Evolutionary conservation across 2,329 filamentous ascomycete species (phyloP).

Genomic region (Parafenestella ontariensis): DNA sequence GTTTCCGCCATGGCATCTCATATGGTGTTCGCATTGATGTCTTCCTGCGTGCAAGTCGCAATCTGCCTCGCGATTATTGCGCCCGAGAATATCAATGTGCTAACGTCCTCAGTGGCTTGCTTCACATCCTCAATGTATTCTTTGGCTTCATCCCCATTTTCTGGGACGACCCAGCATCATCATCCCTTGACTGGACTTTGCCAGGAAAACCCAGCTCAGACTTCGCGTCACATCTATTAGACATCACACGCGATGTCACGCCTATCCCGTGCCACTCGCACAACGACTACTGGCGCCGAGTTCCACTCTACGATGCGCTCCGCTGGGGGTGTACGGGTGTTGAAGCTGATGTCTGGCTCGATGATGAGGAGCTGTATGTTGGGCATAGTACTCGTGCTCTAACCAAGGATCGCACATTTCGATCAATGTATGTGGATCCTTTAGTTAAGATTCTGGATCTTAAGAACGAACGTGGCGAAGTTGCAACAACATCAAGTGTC

Average conservation of each 20-base stretch:
- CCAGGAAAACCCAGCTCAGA: conserved; percentile 45
- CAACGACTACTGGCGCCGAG: conserved; percentile 65
- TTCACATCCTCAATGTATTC: conserved; percentile 52
- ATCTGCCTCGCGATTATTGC: neutral
- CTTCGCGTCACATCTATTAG: conserved; percentile 49
- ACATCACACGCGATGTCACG: conserved; percentile 58
- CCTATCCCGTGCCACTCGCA: conserved; percentile 64
- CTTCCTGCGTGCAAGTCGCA: neutral
- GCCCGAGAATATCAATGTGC: conserved; percentile 4
- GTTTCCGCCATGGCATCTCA: conserved; percentile 11
- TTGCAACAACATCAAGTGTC: conserved; percentile 33
- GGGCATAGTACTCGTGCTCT: conserved; percentile 60
- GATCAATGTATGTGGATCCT: conserved; percentile 61
- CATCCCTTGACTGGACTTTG: conserved; percentile 52
- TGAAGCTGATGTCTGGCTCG: conserved; percentile 65
- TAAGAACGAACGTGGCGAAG: conserved; percentile 54
- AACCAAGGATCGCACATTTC: conserved; percentile 56
- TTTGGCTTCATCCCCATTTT: conserved; percentile 47
- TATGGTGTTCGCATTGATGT: conserved; percentile 6
- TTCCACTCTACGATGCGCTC: conserved; percentile 63
- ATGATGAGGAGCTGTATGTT: conserved; percentile 61
- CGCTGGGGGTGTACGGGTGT: conserved; percentile 62
- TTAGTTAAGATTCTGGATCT: conserved; percentile 57
- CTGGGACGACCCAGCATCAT: conserved; percentile 44
- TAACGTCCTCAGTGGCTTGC: conserved; percentile 47